Conservation (phyloP, 225 moss, liverwort and hornwort genomes). For the Pseudoscleropodium purum region DNA sequence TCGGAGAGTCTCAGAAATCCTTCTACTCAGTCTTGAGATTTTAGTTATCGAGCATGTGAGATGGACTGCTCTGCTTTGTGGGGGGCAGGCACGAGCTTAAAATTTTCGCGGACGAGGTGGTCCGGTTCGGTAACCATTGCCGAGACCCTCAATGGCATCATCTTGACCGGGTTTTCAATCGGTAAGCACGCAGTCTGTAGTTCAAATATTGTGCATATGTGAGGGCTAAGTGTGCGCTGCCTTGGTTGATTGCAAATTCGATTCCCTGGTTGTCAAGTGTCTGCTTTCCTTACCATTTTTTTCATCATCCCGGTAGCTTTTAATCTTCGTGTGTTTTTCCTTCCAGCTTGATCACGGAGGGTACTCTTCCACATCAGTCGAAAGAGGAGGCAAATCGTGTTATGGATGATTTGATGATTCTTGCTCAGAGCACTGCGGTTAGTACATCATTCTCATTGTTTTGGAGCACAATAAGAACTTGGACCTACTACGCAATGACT, state of each 20-base stretch:
- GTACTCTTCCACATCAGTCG: conserved; percentile 26
- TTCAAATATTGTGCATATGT: background rate
- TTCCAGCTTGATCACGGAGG: conserved; percentile 49
- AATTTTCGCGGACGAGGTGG: conserved; percentile 57
- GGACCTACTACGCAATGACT: background rate
- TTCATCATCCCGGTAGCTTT: background rate
- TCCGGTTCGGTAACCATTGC: conserved; percentile 65
- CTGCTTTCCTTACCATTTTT: background rate
- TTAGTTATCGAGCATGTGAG: background rate
- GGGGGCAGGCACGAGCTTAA: conserved; percentile 54
- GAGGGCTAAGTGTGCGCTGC: background rate
- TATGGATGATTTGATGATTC: conserved; percentile 56
- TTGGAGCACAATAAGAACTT: background rate
- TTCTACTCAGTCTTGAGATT: background rate
- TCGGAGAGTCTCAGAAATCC: background rate
- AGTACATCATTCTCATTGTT: conserved; percentile 2
- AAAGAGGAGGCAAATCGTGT: conserved; percentile 44
- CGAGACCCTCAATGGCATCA: conserved; percentile 62
- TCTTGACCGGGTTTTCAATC: conserved; percentile 44
- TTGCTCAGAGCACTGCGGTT: conserved; percentile 68
- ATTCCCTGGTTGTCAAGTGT: background rate
- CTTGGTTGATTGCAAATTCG: background rate
- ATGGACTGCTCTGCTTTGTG: background rate
- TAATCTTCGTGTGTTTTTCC: background rate
- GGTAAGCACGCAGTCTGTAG: conserved; percentile 10